Percentiles rank a stretch among this genome's conserved stretches.
phyloP scores from a whole-genome alignment of 345 rosid species.

The Lagerstroemia speciosa region DNA sequence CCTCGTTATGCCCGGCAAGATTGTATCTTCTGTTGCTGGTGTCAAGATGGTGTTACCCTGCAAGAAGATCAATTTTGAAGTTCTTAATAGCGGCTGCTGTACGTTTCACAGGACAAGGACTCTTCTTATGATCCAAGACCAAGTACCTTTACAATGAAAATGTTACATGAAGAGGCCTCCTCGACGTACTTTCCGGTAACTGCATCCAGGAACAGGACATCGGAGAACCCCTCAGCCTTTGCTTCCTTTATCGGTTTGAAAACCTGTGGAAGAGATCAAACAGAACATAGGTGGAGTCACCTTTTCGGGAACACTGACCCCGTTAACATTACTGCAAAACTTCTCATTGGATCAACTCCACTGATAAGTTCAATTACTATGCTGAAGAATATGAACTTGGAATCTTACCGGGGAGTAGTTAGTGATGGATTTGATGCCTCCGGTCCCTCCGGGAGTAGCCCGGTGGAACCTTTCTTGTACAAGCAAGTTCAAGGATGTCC shows the following conservation, averaged over 20 bases:
- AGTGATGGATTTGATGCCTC: constrained; percentile 46
- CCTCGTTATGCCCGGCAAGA: constrained; percentile 28
- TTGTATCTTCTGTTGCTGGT: constrained; percentile 17
- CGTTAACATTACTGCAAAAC: background rate
- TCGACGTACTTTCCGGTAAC: constrained; percentile 22
- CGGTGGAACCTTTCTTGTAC: constrained; percentile 37
- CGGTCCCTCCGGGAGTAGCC: constrained; percentile 52
- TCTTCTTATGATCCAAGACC: background rate
- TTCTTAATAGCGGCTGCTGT: background rate
- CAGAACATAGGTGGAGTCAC: background rate
- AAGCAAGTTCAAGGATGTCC: constrained; percentile 25
- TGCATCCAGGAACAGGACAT: constrained; percentile 27
- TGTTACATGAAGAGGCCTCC: constrained; percentile 31
- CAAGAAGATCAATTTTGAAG: background rate
- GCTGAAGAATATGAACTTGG: background rate
- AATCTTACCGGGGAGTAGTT: constrained; percentile 52
- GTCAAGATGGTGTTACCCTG: constrained; percentile 22
- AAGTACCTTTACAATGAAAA: constrained; percentile 23
- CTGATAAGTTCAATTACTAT: no score
- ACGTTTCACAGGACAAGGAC: background rate
- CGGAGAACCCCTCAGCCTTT: constrained; percentile 21
- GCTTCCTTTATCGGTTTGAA: constrained; percentile 18
- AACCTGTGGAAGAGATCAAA: constrained; percentile 12
- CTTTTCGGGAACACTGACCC: background rate
- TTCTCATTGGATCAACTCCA: background rate